Base-by-base conservation (phyloP, 1,284 basidiomycete species). In the Sporisorium reilianum region DNA sequence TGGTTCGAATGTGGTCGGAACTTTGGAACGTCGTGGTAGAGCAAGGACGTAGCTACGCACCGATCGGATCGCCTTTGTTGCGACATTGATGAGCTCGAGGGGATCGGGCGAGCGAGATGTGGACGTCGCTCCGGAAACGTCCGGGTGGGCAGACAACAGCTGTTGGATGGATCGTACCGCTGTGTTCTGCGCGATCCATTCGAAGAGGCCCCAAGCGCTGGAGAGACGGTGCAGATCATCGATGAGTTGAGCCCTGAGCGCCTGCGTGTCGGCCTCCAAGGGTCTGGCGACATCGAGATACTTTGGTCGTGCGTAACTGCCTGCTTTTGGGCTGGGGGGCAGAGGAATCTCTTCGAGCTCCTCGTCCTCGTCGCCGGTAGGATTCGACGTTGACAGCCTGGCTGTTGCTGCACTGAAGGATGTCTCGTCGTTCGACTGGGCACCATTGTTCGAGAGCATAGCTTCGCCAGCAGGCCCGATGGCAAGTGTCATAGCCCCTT, bases 21-120 rank as follows among this genome's bases (percentile, higher is more conserved):
- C 45, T 16, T 38, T 55, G 16, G 56, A 56, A 3, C 53, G 55
- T 9, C 64, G 61, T 3, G 79, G 79, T 5, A 77, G 58, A 7
- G 77, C 68, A 5, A 80, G 50, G 1, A 80, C 26, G 32, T 77
- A 80, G 50, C 61, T 74, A 16, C 79, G 70, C 10, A 79, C 79
- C 9, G 72, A 69, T 12, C 79, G 67, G 41, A 80, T 66, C 12
- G 75, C 71, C 30, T 64, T 66, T 0, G 75, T 75, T 18, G 77
- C 77, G 25, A 58, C 46, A 16, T 71, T 55, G 14, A 79, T 64
- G 9, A 77, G 42, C 2, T 41, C 22, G 14, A 73, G 48, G 3
- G 74, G 25, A 41, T 73, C 69, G 2, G 58, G 34, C 1, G 45
- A 12, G 18, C 34, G 4, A 30, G 28, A 23, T 22, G 40, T 3